Evolutionary conservation across 768 basidiomycete genomes (phyloP).

Genomic region (Piloderma croceum): DNA sequence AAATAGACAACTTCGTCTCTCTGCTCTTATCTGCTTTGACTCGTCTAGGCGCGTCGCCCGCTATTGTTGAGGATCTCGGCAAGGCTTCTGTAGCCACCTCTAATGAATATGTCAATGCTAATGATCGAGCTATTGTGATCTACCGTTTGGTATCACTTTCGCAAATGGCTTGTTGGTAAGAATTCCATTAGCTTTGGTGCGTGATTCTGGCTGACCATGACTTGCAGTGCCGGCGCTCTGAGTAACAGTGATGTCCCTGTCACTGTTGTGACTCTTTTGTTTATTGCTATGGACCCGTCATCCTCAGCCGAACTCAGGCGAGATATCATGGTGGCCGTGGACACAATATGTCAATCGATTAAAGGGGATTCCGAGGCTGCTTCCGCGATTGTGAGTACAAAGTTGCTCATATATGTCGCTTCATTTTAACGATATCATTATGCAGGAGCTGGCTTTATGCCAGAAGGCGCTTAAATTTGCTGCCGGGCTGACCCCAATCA

Average conservation of each 20-base stretch:
- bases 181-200: constrained; percentile 4
- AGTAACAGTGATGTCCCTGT: constrained; percentile 39
- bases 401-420: background rate
- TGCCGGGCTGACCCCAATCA: constrained; percentile 36
- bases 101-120: constrained; percentile 11
- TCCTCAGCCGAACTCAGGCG: constrained; percentile 38
- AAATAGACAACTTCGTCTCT: constrained; percentile 22
- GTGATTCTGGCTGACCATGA: too few species aligned
- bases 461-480: constrained; percentile 39
- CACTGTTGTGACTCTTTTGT: constrained; percentile 43
- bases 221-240: constrained; percentile 31
- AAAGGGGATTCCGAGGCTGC: constrained; percentile 22
- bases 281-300: constrained; percentile 52
- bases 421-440: background rate
- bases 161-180: constrained; percentile 42
- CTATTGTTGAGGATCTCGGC: constrained; percentile 29
- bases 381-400: constrained; percentile 15
- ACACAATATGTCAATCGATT: constrained; percentile 40
- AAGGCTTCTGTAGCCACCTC: constrained; percentile 25
- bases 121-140: constrained; percentile 28
- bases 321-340: constrained; percentile 43
- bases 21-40: constrained; percentile 35
- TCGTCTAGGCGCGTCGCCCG: constrained; percentile 40
- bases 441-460: constrained; percentile 45
- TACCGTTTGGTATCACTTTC: constrained; percentile 40